Percentiles rank a stretch among this genome's conserved stretches.
These are phyloP conservation scores for Saccharomycopsis sp. DNA, from an alignment of 805 yeast species.

Conservation along the genomic window DNA sequence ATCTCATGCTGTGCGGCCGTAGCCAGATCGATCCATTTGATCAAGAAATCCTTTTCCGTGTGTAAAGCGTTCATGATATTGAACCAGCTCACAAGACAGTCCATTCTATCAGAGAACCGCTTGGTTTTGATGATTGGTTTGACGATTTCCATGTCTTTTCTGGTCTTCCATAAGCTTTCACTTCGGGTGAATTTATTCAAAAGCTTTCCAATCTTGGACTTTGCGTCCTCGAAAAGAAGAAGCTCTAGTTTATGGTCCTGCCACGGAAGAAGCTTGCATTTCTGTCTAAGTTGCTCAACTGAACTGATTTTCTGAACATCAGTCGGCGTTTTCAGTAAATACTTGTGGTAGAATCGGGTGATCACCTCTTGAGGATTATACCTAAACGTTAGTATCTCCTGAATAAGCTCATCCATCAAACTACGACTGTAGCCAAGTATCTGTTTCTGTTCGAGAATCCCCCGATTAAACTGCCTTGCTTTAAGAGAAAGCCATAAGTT, in stretches of 20 bases:
- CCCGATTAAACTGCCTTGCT: constrained; percentile 74
- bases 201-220: constrained; percentile 46
- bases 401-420: constrained; percentile 64
- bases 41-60: constrained; percentile 52
- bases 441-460: constrained; percentile 70
- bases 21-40: constrained; percentile 65
- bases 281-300: not conserved
- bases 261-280: not conserved
- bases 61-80: constrained; percentile 65
- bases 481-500: constrained; percentile 84
- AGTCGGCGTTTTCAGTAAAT: constrained; percentile 36
- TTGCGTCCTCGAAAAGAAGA: constrained; percentile 31
- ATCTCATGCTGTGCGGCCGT: not conserved
- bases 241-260: constrained; percentile 11
- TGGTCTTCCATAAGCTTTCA: constrained; percentile 72
- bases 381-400: constrained; percentile 60
- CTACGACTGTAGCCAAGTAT: constrained; percentile 64
- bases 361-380: constrained; percentile 5
- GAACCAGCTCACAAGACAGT: constrained; percentile 80
- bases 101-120: constrained; percentile 59
- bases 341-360: not conserved
- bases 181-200: constrained; percentile 59
- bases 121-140: constrained; percentile 63
- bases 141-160: constrained; percentile 70
- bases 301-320: constrained; percentile 22